Base-by-base conservation (phyloP, 257 asterid species). In the Solanum neorickii region DNA sequence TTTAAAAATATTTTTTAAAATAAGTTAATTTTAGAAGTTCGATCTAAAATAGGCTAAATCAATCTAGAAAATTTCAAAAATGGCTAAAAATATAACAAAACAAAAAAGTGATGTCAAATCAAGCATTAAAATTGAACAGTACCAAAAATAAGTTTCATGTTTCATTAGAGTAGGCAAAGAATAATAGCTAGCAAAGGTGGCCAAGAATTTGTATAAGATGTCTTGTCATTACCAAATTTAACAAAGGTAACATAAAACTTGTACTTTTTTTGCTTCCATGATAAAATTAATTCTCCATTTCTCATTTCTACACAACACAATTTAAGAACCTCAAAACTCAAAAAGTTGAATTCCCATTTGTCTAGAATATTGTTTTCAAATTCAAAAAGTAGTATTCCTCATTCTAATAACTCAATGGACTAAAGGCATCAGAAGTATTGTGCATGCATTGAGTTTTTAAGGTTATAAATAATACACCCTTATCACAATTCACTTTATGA, bases 281-380 rank as follows among this genome's bases (percentile, higher is more conserved):
- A 78, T 72, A 25, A 44, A 5, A 78, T 14, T 47, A 25, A 46
- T 46, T 46, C 21, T 46, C 66, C 84, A 46, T 78, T 46, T 47
- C 84, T 78, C 25, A 46, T 78, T 78, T 78, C 25, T 25, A 27
- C 65, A 8, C 84, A 2, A 77, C 84, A 77, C 84, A 65, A 65
- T 6, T 6, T 65, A 77, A 44, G 65, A 68, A 29, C 75, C 31
- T 68, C 39, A 68, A 44, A 77, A 14, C 65, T 90, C 69, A 66
- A 88, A 95, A 95, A 91, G 94, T 83, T 86, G 90, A 93, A 90
- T 41, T 39, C 52, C 31, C 83, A 37, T 75, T 94, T 92, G 96
- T 91, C 89, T 87, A 94, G 86, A 94, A 92, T 94, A 94, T 92
- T 88, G 69, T 92, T 59, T 91, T 88, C n/a, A 87, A 92, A 46